Evolutionary conservation across 768 basidiomycete species (phyloP), one percentile per base, ranked within the genome.

Genomic region (Pseudohyphozyma bogoriensis): DNA sequence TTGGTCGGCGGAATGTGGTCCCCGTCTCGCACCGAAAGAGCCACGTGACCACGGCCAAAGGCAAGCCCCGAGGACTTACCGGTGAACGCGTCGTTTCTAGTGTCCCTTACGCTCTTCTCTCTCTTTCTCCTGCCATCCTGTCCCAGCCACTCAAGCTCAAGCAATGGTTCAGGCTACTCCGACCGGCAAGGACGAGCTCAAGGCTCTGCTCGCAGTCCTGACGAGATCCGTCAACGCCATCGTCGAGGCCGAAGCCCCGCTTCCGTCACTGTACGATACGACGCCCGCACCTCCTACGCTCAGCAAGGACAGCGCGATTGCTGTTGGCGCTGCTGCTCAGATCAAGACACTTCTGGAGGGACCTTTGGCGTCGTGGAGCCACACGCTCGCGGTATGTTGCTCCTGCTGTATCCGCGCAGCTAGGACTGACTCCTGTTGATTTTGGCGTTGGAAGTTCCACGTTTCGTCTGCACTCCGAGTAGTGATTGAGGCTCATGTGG

Each of bases 401-500:
- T n/a, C n/a, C n/a, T 42, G 18, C 18, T 16, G 7, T 16, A n/a
- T 6, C 15, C n/a, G 18, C n/a, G 18, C 7, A 42, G 4, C 15
- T 16, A 4, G 7, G 6, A 16, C 18, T 16, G 26, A 11, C 2
- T 9, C 2, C 26, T 2, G 11, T 2, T 50, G 78, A 80, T 68
- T 76, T 77, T 10, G 68, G 76, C 55, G 44, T 29, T 7, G 4
- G 22, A 56, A 73, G 72, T 66, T 53, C 26, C 65, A 58, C 37
- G 13, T 57, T 8, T 63, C 73, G 15, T 50, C 70, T 4, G 63
- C 67, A 1, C 64, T 76, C 5, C 66, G 74, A 7, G 70, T 70
- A 1, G 71, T 65, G 18, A 55, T 74, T 26, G 71, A 75, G 44
- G 68, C 70, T 1, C 71, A 74, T 52, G 76, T 78, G 11, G 73